These are phyloP conservation scores for Phytophthora melonis DNA, from an alignment of 352 stramenopile species.

Conservation along the genomic window DNA sequence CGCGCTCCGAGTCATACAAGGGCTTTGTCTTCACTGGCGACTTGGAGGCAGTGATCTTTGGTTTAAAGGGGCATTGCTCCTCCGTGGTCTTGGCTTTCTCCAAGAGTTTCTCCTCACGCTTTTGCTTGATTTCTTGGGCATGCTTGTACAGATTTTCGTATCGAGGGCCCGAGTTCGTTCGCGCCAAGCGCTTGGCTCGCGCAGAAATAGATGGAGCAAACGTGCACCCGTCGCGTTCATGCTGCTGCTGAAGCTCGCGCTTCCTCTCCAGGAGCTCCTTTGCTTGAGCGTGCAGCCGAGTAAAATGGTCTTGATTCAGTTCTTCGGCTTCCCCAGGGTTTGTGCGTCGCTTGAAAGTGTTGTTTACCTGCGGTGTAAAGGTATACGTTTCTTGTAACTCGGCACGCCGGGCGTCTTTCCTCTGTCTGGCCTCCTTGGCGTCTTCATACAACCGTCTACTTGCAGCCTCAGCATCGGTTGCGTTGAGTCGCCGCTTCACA, in stretches of 20 bases:
- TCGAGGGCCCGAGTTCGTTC: slow-evolving; percentile 46
- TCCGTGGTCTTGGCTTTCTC: slow-evolving; percentile 63
- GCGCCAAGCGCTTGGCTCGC: slow-evolving; percentile 62
- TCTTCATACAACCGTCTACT: slow-evolving; percentile 72
- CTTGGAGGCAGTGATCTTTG: slow-evolving; percentile 75
- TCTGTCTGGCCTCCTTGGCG: slow-evolving; percentile 63
- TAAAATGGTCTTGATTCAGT: slow-evolving; percentile 53
- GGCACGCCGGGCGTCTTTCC: slow-evolving; percentile 60
- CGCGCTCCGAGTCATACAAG: slow-evolving; percentile 75
- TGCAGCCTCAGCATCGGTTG: slow-evolving; percentile 57
- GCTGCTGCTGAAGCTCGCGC: slow-evolving; percentile 61
- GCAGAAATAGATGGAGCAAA: slow-evolving; percentile 78
- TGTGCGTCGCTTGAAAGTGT: slow-evolving; percentile 55
- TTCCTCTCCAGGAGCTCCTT: slow-evolving; percentile 65
- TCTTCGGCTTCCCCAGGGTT: slow-evolving; percentile 39
- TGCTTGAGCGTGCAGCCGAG: slow-evolving; percentile 60
- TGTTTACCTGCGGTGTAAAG: slow-evolving; percentile 72
- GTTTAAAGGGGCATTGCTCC: slow-evolving; percentile 81
- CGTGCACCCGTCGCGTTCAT: slow-evolving; percentile 61
- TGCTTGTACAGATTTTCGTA: slow-evolving; percentile 86
- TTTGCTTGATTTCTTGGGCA: slow-evolving; percentile 69
- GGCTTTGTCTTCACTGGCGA: slow-evolving; percentile 62
- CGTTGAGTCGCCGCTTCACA: slow-evolving; percentile 67
- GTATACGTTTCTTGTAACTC: slow-evolving; percentile 64
- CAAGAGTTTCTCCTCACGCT: slow-evolving; percentile 73